These are phyloP conservation scores for Aristolochia contorta DNA, from an alignment of 164 flowering plant species.

Conservation along the genomic window DNA sequence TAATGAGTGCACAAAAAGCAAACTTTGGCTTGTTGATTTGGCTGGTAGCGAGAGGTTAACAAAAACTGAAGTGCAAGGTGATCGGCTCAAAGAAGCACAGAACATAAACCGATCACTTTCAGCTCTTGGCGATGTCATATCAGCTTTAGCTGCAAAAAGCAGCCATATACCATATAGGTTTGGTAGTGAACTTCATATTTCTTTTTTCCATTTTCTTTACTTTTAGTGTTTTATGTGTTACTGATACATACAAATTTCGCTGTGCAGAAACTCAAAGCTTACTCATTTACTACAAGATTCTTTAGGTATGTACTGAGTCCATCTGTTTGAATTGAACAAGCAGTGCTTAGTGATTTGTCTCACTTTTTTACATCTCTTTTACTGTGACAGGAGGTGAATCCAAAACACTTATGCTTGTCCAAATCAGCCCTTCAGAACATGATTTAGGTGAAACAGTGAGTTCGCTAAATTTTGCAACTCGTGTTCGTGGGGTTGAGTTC, in stretches of 20 bases:
- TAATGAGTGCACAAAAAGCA: slow-evolving; percentile 84
- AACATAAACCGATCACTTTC: slow-evolving; percentile 81
- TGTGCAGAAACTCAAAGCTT: slow-evolving; percentile 77
- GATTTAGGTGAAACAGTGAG: slow-evolving; percentile 80
- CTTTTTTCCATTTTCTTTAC: not conserved
- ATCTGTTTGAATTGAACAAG: too few species aligned
- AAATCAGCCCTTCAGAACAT: slow-evolving; percentile 78
- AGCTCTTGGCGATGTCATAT: slow-evolving; percentile 87
- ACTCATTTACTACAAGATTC: slow-evolving; percentile 92
- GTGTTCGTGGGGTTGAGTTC: slow-evolving; percentile 80
- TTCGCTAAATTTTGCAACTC: slow-evolving; percentile 76
- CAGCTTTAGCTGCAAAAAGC: slow-evolving; percentile 75
- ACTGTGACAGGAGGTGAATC: slow-evolving; percentile 66
- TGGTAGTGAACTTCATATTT: not conserved
- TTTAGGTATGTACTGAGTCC: slow-evolving; percentile 30
- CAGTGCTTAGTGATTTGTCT: too few species aligned
- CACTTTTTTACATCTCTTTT: not conserved
- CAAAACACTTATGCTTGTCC: slow-evolving; percentile 85
- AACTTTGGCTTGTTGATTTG: slow-evolving; percentile 90
- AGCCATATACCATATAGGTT: slow-evolving; percentile 86
- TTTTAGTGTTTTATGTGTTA: not conserved
- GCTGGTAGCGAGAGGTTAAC: slow-evolving; percentile 92
- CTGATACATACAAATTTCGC: not conserved
- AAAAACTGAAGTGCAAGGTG: slow-evolving; percentile 84
- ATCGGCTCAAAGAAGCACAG: slow-evolving; percentile 87